Evolutionary conservation across 352 stramenopile species (phyloP).

Genomic region (Globisporangium viniferum): DNA sequence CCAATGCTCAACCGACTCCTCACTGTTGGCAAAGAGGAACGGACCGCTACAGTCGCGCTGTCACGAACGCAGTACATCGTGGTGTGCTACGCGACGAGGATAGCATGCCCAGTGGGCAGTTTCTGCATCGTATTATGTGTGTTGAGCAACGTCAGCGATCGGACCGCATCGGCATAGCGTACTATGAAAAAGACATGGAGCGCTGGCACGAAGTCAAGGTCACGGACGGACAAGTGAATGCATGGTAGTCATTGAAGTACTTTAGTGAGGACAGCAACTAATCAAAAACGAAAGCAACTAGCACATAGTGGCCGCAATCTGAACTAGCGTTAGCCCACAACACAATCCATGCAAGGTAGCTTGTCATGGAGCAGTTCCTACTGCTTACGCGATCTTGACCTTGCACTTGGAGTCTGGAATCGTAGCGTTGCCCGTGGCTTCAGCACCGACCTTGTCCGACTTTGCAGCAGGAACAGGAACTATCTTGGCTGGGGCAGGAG

Average conservation of each 20-base stretch:
- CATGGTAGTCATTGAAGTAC: too few relatives aligned
- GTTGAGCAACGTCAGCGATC: not conserved
- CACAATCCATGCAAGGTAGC: too few relatives aligned
- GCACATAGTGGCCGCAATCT: not conserved
- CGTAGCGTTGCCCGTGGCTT: not conserved
- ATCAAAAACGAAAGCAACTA: not conserved
- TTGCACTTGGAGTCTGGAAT: slow-evolving; percentile 2
- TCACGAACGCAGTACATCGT: not conserved
- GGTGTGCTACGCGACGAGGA: not conserved
- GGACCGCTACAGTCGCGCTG: not conserved
- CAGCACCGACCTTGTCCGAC: slow-evolving; percentile 1
- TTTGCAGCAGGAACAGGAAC: not conserved
- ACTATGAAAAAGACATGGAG: not conserved
- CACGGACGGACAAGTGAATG: too few relatives aligned
- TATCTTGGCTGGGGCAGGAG: not conserved
- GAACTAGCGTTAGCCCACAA: not conserved
- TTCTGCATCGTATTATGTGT: not conserved
- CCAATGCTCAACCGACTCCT: not conserved
- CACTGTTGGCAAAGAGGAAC: not conserved
- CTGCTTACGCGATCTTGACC: not conserved
- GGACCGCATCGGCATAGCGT: not conserved
- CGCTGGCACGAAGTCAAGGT: too few relatives aligned
- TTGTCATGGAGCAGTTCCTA: too few relatives aligned
- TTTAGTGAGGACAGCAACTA: too few relatives aligned
- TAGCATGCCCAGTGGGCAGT: too few relatives aligned